Evolutionary conservation across 2,329 filamentous ascomycete species (phyloP).

Genomic region (Hymenoscyphus fructigenus): DNA sequence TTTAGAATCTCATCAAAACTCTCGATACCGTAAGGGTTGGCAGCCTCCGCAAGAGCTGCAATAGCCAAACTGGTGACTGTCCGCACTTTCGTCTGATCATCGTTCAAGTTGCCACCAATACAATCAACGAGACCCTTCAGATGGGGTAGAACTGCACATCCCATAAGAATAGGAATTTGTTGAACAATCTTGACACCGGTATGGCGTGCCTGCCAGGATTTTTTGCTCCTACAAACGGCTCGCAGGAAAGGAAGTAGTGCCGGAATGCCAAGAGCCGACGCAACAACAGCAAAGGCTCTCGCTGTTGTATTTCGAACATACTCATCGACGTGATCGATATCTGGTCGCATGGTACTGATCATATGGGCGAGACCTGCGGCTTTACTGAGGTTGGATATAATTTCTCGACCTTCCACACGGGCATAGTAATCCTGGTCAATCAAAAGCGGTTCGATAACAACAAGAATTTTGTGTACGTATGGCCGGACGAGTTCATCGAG

Average conservation of each 20-base stretch:
- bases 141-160: conserved; percentile 92
- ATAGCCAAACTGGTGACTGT: conserved; percentile 95
- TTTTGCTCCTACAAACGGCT: conserved; percentile 96
- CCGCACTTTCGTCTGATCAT: conserved; percentile 96
- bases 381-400: conserved; percentile 97
- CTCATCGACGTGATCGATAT: conserved; percentile 97
- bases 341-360: conserved; percentile 98
- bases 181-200: conserved; percentile 99
- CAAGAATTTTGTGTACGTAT: conserved; percentile 96
- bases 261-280: conserved; percentile 92
- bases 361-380: conserved; percentile 95
- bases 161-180: conserved; percentile 98
- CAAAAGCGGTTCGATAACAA: conserved; percentile 97
- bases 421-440: conserved; percentile 99
- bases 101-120: conserved; percentile 92
- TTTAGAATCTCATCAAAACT: conserved; percentile 98
- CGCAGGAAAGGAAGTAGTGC: conserved; percentile 91
- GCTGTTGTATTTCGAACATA: conserved; percentile 98
- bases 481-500: conserved; percentile 94
- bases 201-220: conserved; percentile 97
- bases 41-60: conserved; percentile 90
- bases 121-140: conserved; percentile 95
- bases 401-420: conserved; percentile 94
- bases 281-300: conserved; percentile 93
- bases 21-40: conserved; percentile 98